A percentile compares a stretch with the other conserved stretches of the same genome.
phyloP scores from a whole-genome alignment of 345 rosid genomes.

The Lagerstroemia speciosa region DNA sequence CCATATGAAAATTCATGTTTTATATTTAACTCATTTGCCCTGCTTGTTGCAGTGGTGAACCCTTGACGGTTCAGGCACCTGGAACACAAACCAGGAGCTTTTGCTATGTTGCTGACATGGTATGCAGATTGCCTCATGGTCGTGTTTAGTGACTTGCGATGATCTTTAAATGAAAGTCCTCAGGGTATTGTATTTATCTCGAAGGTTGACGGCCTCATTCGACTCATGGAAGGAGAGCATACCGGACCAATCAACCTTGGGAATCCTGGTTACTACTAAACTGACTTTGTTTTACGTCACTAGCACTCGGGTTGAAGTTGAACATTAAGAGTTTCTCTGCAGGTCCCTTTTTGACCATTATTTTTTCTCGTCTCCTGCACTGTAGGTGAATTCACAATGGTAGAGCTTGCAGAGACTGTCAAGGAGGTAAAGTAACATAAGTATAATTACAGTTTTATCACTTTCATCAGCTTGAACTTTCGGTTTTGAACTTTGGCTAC shows the following conservation, averaged over 20 bases:
- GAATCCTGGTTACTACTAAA: slow-evolving; percentile 44
- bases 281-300: slow-evolving; percentile 18
- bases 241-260: slow-evolving; percentile 92
- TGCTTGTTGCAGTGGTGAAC: slow-evolving; percentile 47
- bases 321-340: background rate
- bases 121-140: slow-evolving; percentile 14
- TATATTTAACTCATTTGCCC: background rate
- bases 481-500: background rate
- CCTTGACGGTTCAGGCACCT: slow-evolving; percentile 84
- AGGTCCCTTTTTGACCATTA: slow-evolving; percentile 1
- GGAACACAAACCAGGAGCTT: slow-evolving; percentile 98
- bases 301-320: slow-evolving; percentile 16
- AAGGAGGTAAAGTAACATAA: slow-evolving; percentile 50
- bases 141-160: background rate
- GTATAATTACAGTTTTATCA: background rate
- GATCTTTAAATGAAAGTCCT: background rate
- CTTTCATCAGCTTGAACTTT: background rate
- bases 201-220: slow-evolving; percentile 89
- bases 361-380: too few relatives aligned
- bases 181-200: slow-evolving; percentile 1
- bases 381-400: slow-evolving; percentile 80
- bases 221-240: slow-evolving; percentile 88
- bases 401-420: slow-evolving; percentile 77
- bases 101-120: slow-evolving; percentile 97
- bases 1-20: background rate